A percentile compares a stretch with the other conserved stretches of the same genome.
phyloP scores from a whole-genome alignment of 306 rosid species.

The Acacia crassicarpa region DNA sequence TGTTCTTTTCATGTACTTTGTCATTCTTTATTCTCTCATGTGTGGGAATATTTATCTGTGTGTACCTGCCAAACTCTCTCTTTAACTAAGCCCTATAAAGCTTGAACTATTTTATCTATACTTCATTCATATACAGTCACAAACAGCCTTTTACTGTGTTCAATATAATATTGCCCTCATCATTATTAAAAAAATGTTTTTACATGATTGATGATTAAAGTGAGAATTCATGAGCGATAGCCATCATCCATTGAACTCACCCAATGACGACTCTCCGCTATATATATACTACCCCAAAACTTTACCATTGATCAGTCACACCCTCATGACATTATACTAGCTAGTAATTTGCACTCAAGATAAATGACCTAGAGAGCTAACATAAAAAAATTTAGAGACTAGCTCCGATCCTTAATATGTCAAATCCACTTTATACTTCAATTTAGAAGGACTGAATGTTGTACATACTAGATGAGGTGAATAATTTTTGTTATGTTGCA shows the following conservation, averaged over 20 bases:
- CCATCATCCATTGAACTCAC: background rate
- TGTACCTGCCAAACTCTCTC: conserved; percentile 62
- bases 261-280: background rate
- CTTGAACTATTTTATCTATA: conserved; percentile 41
- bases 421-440: too few relatives aligned
- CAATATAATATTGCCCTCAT: conserved; percentile 20
- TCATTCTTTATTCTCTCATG: conserved; percentile 42
- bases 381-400: too few relatives aligned
- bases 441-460: too few relatives aligned
- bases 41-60: conserved; percentile 26
- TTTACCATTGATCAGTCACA: background rate
- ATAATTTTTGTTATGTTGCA: too few relatives aligned
- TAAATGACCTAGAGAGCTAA: too few relatives aligned
- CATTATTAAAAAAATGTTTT: background rate
- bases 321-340: background rate
- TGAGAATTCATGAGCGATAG: conserved; percentile 25
- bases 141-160: conserved; percentile 80
- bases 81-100: conserved; percentile 92
- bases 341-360: background rate
- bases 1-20: conserved; percentile 39
- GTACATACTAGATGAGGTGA: too few relatives aligned
- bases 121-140: conserved; percentile 70
- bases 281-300: background rate
- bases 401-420: too few relatives aligned
- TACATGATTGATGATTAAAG: background rate